Conservation (phyloP, 2,329 filamentous ascomycete species). For the Orbilia oligospora region DNA sequence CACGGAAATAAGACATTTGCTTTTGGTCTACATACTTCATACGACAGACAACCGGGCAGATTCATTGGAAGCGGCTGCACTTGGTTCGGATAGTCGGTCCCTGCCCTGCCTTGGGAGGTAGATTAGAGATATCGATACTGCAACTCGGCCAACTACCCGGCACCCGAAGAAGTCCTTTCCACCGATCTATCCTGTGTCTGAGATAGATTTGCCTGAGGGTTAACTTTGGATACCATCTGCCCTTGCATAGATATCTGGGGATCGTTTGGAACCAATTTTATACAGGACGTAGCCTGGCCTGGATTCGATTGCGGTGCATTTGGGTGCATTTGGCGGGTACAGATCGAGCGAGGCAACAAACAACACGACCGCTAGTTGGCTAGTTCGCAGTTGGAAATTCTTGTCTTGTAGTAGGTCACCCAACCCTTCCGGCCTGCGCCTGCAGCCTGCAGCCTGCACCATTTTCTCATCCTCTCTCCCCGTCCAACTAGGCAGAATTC, state of each 20-base stretch:
- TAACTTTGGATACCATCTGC: constrained; percentile 25
- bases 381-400: constrained; percentile 32
- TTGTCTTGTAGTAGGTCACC: constrained; percentile 16
- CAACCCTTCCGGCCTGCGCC: neutral
- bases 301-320: no score
- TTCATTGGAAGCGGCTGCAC: constrained; percentile 10
- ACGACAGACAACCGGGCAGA: neutral
- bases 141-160: constrained; percentile 12
- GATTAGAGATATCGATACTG: constrained; percentile 46
- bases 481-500: constrained; percentile 32
- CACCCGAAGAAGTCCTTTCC: constrained; percentile 11
- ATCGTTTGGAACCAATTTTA: constrained; percentile 17
- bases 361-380: constrained; percentile 13
- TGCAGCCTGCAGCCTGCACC: neutral
- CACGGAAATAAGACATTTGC: constrained; percentile 46
- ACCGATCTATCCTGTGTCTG: constrained; percentile 23
- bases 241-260: constrained; percentile 19
- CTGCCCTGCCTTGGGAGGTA: constrained; percentile 24
- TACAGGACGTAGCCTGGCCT: neutral
- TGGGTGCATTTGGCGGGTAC: constrained; percentile 17
- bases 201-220: constrained; percentile 36
- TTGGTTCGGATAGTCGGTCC: constrained; percentile 31
- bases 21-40: constrained; percentile 10
- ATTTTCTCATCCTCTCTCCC: constrained; percentile 1
- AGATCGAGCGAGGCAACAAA: constrained; percentile 11